A percentile compares a stretch with the other conserved stretches of the same genome.
phyloP scores from a whole-genome alignment of 306 rosid species.

The Cercis canadensis region DNA sequence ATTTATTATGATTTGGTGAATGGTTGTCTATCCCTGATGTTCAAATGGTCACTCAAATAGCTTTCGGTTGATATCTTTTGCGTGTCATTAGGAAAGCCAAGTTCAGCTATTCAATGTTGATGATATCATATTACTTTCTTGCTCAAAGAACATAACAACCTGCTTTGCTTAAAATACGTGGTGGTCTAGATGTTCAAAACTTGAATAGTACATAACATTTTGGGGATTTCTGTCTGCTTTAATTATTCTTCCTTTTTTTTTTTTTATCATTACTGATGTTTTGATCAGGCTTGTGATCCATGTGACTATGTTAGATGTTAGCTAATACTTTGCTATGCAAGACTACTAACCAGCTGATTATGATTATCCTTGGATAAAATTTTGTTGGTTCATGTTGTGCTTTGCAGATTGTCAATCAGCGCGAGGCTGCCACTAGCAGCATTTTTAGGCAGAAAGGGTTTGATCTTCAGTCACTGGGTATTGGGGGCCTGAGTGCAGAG shows the following conservation, averaged over 20 bases:
- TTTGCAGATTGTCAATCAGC: conserved; percentile 86
- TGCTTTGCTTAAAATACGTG: background rate
- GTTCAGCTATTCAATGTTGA: conserved; percentile 18
- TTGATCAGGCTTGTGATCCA: conserved; percentile 15
- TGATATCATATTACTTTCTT: conserved; percentile 8
- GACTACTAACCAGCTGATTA: background rate
- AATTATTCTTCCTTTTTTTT: background rate
- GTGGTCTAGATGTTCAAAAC: background rate
- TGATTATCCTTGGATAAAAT: conserved; percentile 4
- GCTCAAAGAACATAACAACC: background rate
- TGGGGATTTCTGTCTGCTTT: background rate
- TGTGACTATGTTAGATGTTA: conserved; percentile 32
- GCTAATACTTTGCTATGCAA: conserved; percentile 26
- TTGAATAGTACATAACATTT: conserved; percentile 13
- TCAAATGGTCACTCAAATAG: background rate
- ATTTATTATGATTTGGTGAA: conserved; percentile 22
- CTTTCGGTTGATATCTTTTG: conserved; percentile 5
- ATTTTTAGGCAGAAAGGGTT: conserved; percentile 93
- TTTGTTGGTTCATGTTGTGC: conserved; percentile 36
- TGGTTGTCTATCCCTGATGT: conserved; percentile 14
- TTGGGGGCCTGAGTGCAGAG: conserved; percentile 93
- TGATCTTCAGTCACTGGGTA: conserved; percentile 90
- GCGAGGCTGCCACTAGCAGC: conserved; percentile 88
- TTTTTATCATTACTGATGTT: background rate
- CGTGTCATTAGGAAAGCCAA: conserved; percentile 24